A percentile compares a stretch with the other conserved stretches of the same genome.
Conservation (phyloP, 1,139 yeast species). For the Casaregolazyma suthepensis region DNA sequence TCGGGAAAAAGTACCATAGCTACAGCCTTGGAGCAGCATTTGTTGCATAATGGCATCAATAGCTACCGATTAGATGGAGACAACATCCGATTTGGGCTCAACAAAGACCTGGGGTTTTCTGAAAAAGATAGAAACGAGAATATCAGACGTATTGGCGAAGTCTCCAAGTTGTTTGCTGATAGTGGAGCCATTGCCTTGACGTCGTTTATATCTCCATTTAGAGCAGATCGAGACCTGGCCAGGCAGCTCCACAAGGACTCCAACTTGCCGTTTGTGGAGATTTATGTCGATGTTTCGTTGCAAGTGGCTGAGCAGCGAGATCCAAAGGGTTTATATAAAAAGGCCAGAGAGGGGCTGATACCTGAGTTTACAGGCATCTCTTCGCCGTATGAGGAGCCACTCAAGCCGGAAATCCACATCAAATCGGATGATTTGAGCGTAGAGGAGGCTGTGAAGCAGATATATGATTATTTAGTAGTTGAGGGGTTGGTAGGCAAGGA, state of each 20-base stretch:
- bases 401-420: slow-evolving; percentile 72
- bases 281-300: slow-evolving; percentile 84
- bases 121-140: slow-evolving; percentile 91
- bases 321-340: slow-evolving; percentile 93
- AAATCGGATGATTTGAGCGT: slow-evolving; percentile 64
- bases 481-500: slow-evolving; percentile 26
- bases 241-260: slow-evolving; percentile 75
- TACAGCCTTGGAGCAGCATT: slow-evolving; percentile 80
- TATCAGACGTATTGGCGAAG: slow-evolving; percentile 91
- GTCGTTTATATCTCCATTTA: slow-evolving; percentile 88
- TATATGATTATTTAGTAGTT: slow-evolving; percentile 60
- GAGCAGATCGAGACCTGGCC: slow-evolving; percentile 75
- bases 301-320: slow-evolving; percentile 94
- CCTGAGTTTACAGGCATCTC: slow-evolving; percentile 93
- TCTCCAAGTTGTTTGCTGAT: slow-evolving; percentile 86
- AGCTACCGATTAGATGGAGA: slow-evolving; percentile 94
- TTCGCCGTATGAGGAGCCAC: slow-evolving; percentile 95
- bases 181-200: slow-evolving; percentile 80
- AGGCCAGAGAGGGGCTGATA: slow-evolving; percentile 91
- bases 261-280: slow-evolving; percentile 79
- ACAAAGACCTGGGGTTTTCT: slow-evolving; percentile 88
- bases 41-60: slow-evolving; percentile 54
- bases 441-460: slow-evolving; percentile 73
- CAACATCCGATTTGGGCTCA: slow-evolving; percentile 86
- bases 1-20: slow-evolving; percentile 89